Base-by-base conservation (phyloP, 1,284 basidiomycete species). In the Rhodotorula sp. region DNA sequence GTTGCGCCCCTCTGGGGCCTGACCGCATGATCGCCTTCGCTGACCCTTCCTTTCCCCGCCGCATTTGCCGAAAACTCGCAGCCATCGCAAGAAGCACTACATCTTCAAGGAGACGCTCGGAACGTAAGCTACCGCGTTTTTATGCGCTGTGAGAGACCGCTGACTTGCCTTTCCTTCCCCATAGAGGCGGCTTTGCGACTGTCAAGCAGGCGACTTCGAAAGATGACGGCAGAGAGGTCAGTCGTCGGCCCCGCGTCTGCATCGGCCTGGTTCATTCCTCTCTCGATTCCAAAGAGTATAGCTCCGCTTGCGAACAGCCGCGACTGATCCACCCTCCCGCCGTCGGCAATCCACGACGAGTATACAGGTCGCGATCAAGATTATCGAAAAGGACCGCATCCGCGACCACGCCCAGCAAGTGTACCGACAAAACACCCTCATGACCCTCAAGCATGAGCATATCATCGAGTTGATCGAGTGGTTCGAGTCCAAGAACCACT, bases 401-500 rank as follows among this genome's bases (percentile, higher is more conserved):
- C 34, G 60, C 15, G 71, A 70, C 65, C 63, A 64, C 58, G 62
- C 58, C 15, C 60, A 62, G 47, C 75, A 76, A 54, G 23, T 75
- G 31, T 68, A 60, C n/a, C 58, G 70, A 8, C 62, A 72, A n/a
- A 72, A 70, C 63, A 69, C 69, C 8, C 67, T 75, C 39, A 43
- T 65, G 10, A 63, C 58, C 23, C 61, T 74, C 62, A 71, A 69
- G 49, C 67, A 71, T 48, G 58, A 64, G 18, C 65, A 72, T 51
- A 65, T 70, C n/a, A 70, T 69, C 56, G 65, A 70, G 46, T 57
- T 58, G 31, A 43, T 64, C 63, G 80, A 81, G 59, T 81, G 81
- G 80, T 82, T 82, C 75, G 80, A 81, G 70, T 74, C 71, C 46
- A 49, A 57, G 63, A 21, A 23, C 21, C 57, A 61, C 77, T 82